Evolutionary conservation across 176 grass and related monocot species (phyloP).

Genomic region (Triticum urartu): DNA sequence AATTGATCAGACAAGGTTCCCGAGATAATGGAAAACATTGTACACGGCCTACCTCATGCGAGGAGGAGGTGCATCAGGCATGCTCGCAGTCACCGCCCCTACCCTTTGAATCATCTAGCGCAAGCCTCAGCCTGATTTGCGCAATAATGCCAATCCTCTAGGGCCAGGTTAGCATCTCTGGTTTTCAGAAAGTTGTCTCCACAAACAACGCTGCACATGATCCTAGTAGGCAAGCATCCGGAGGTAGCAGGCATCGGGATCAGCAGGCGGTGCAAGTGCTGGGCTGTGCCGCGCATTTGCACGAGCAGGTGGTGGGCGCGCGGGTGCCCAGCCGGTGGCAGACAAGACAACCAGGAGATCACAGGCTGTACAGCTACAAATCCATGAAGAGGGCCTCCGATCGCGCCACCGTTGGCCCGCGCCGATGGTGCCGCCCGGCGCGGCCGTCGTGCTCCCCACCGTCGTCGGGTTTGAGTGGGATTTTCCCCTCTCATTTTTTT

Average conservation of each 20-base stretch:
- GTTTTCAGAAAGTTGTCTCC: neutral
- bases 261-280: neutral
- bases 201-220: neutral
- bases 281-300: neutral
- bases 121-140: neutral
- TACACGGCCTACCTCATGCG: neutral
- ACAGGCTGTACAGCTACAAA: neutral
- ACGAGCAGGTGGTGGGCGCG: constrained; percentile 1
- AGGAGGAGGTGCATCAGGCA: neutral
- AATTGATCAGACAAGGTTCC: neutral
- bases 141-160: neutral
- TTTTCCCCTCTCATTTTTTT: neutral
- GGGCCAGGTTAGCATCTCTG: neutral
- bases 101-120: neutral
- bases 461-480: neutral
- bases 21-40: neutral
- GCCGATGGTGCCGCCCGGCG: neutral
- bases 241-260: neutral
- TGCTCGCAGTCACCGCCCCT: neutral
- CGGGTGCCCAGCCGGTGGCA: neutral
- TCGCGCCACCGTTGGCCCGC: neutral
- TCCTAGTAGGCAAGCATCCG: neutral
- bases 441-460: neutral
- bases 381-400: neutral
- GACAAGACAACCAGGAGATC: neutral